A percentile compares a stretch with the other conserved stretches of the same genome.
Conservation (phyloP, 768 basidiomycete species). For the Auriscalpium microsporum region DNA sequence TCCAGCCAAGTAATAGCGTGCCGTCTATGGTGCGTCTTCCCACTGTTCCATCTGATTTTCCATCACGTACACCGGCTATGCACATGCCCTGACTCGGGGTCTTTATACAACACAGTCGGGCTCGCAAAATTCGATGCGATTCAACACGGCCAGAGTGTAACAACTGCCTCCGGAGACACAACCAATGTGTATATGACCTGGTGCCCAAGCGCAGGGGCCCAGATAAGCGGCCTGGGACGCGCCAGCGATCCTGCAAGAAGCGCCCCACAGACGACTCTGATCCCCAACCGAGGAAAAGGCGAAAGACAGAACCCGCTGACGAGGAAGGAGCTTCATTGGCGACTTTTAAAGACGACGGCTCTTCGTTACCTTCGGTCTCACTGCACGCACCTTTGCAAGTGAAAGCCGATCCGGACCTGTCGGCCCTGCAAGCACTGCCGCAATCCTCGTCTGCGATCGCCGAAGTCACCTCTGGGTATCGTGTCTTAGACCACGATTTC, state of each 20-base stretch:
- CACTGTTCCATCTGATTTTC: conserved; percentile 29
- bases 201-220: conserved; percentile 78
- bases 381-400: conserved; percentile 2
- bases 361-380: conserved; percentile 5
- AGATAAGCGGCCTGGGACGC: conserved; percentile 78
- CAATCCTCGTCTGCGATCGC: background rate
- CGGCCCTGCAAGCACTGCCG: background rate
- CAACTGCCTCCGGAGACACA: conserved; percentile 73
- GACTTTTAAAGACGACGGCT: conserved; percentile 5
- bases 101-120: conserved; percentile 43
- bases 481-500: background rate
- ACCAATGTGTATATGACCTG: conserved; percentile 72
- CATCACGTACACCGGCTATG: conserved; percentile 13
- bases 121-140: conserved; percentile 81
- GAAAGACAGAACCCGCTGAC: conserved; percentile 18
- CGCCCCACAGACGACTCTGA: conserved; percentile 47
- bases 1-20: conserved; percentile 75
- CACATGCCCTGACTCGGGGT: conserved; percentile 3
- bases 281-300: conserved; percentile 24
- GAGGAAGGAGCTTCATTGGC: background rate
- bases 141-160: conserved; percentile 73
- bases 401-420: background rate
- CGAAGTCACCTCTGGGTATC: background rate
- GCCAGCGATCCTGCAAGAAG: conserved; percentile 82
- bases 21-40: conserved; percentile 62